Base-by-base conservation (phyloP, 345 rosid genomes). In the Gossypium raimondii region DNA sequence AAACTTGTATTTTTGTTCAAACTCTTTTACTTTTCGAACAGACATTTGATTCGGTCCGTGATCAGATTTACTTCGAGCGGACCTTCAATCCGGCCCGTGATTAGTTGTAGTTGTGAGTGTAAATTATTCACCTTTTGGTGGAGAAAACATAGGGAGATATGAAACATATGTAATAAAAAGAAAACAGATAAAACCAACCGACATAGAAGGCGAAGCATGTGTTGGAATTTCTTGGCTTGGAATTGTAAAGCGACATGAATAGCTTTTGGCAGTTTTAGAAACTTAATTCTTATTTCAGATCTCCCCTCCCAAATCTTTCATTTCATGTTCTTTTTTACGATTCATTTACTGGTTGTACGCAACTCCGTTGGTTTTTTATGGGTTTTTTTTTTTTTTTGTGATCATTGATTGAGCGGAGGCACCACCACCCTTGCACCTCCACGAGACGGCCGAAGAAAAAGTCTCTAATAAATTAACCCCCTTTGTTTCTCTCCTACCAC, bases 181-280 rank as follows among this genome's bases (percentile, higher is more conserved):
- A 83, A 86, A 81, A 85, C 80, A 74, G 83, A 61, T 70, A 70
- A 81, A 85, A 78, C 84, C 87, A 85, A 85, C 86, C 90, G 87
- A 87, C 82, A 84, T 78, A 80, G 67, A 85, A 81, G 86, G 89
- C 77, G 90, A 80, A 80, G 82, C 89, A 82, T 73, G 72, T 68
- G 80, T 76, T 81, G 67, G 84, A 82, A 86, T 86, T 83, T 86
- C 25, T 85, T 88, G 88, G 58, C 58, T 53, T 53, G 24, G 58
- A n/a, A 16, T 53, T n/a, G 24, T 86, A 86, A 87, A 88, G 88
- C 81, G 86, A 85, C 81, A 85, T 82, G 84, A 80, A 88, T 82
- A 85, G 82, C 22, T 63, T 77, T 43, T 79, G 86, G 82, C 88
- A 82, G 88, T 84, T 34, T 34, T 34, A 34, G 41, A 34, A 34